A percentile compares a stretch with the other conserved stretches of the same genome.
Conservation (phyloP, 2,329 filamentous ascomycete species). For the Fusarium oligoseptatum region DNA sequence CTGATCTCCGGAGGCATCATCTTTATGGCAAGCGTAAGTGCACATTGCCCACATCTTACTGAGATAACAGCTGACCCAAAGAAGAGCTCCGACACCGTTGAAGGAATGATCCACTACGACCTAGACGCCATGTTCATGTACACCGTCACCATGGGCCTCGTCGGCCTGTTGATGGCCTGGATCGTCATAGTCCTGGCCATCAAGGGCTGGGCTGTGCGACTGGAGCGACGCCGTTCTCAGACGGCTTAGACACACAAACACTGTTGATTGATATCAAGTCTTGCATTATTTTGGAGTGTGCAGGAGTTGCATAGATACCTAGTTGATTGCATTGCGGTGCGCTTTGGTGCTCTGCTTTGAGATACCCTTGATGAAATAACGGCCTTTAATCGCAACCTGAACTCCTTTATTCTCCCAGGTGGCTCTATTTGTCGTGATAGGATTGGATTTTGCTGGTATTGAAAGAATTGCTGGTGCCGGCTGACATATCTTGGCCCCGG, state of each 20-base stretch:
- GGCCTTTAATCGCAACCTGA: slow-evolving; percentile 6
- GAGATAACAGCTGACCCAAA: slow-evolving; percentile 38
- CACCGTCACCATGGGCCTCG: slow-evolving; percentile 87
- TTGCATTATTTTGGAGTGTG: neutral
- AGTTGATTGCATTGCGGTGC: slow-evolving; percentile 11
- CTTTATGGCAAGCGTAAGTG: slow-evolving; percentile 89
- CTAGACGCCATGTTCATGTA: slow-evolving; percentile 95
- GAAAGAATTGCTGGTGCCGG: neutral
- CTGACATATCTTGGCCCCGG: neutral
- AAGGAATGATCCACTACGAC: slow-evolving; percentile 80
- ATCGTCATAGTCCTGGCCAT: slow-evolving; percentile 81
- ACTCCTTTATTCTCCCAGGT: neutral
- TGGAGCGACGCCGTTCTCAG: slow-evolving; percentile 50
- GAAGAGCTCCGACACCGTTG: slow-evolving; percentile 80
- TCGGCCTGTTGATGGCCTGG: slow-evolving; percentile 88
- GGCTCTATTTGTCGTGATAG: neutral
- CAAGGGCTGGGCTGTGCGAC: slow-evolving; percentile 84
- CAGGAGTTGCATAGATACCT: slow-evolving; percentile 7
- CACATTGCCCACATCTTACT: neutral
- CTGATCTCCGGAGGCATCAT: slow-evolving; percentile 88
- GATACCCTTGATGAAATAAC: slow-evolving; percentile 45
- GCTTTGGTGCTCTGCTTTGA: slow-evolving; percentile 35
- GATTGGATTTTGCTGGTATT: neutral
- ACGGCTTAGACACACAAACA: neutral
- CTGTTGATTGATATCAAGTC: neutral